Conservation (phyloP, 1,284 basidiomycete species). For the Naganishia sp. region DNA sequence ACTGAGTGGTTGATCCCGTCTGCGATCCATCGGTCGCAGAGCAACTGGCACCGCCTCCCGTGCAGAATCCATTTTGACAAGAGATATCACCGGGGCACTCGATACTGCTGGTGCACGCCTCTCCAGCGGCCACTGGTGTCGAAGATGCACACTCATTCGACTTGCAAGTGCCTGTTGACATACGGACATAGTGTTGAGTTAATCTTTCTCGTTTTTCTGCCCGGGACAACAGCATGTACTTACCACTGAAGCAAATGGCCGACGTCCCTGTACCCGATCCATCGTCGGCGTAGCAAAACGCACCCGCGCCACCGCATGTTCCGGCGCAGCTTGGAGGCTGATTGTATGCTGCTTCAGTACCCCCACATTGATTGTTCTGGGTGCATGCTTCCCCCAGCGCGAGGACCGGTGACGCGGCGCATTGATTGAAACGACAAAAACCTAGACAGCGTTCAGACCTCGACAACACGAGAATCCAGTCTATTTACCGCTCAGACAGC, state of each 20-base stretch:
- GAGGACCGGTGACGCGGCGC: not conserved
- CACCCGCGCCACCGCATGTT: not conserved
- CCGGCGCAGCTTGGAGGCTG: not conserved
- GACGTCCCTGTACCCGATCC: not conserved
- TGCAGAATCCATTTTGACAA: not conserved
- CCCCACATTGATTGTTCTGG: not conserved
- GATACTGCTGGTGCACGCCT: not conserved
- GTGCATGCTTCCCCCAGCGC: constrained; percentile 1
- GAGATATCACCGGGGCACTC: not conserved
- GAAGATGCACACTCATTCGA: not conserved
- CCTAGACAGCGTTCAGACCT: not conserved
- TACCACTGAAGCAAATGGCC: not conserved
- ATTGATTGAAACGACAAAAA: not conserved
- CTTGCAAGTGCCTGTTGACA: too few relatives aligned
- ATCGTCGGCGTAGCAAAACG: constrained; percentile 1
- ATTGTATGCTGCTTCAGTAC: not conserved
- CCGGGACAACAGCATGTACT: not conserved
- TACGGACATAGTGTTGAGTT: too few relatives aligned
- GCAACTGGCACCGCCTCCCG: not conserved
- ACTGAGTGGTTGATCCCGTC: not conserved
- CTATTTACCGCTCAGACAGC: too few relatives aligned
- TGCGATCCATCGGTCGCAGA: not conserved
- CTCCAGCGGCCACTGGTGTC: not conserved
- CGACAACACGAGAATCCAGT: too few relatives aligned
- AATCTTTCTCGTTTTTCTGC: too few relatives aligned